Percentiles rank a stretch among this genome's conserved stretches.
Conservation (phyloP, 495 filamentous ascomycete species). For the Talaromyces ruber region DNA sequence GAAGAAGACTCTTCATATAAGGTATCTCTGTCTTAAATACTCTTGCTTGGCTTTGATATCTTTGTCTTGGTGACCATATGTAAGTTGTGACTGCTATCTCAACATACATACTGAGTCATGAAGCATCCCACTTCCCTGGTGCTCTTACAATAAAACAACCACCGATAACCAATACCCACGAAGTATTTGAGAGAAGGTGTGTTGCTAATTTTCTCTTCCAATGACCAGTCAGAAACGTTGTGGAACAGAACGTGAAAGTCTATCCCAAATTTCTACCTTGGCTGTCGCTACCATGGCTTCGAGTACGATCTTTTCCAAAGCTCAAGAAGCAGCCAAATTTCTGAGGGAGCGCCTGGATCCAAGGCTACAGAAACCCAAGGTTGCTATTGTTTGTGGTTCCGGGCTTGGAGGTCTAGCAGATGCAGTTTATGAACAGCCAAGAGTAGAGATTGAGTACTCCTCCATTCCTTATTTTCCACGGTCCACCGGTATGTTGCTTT, state of each 20-base stretch:
- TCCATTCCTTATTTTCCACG: constrained; percentile 59
- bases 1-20: not conserved
- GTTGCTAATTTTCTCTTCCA: not conserved
- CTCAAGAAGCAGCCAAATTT: constrained; percentile 29
- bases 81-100: not conserved
- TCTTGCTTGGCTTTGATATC: not conserved
- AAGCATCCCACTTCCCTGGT: not conserved
- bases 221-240: not conserved
- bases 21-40: not conserved
- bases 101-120: not conserved
- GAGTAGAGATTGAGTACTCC: constrained; percentile 50
- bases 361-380: constrained; percentile 40
- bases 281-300: constrained; percentile 1
- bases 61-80: not conserved
- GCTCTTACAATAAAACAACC: not conserved
- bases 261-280: not conserved
- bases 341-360: constrained; percentile 32
- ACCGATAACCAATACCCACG: not conserved
- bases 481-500: constrained; percentile 46
- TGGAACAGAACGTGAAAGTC: not conserved
- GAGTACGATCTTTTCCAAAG: constrained; percentile 20
- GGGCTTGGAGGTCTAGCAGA: constrained; percentile 60
- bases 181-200: not conserved
- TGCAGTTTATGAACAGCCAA: constrained; percentile 43
- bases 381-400: constrained; percentile 69